Percentiles rank a stretch among this genome's conserved stretches.
phyloP scores from a whole-genome alignment of 2,329 filamentous ascomycete species.

The Fusarium circinatum region DNA sequence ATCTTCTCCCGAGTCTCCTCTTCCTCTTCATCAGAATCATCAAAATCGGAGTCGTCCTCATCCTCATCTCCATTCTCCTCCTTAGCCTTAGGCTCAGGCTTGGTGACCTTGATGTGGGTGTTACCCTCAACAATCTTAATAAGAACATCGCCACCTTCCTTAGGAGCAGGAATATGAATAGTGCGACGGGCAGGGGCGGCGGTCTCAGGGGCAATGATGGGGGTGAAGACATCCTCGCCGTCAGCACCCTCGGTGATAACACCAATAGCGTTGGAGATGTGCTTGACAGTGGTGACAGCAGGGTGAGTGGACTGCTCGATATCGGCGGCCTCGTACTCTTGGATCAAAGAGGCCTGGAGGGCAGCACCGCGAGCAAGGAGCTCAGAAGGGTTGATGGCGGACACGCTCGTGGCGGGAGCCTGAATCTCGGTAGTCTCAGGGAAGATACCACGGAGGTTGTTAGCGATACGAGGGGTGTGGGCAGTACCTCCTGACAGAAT shows the following conservation, averaged over 20 bases:
- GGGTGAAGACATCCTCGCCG: conserved; percentile 76
- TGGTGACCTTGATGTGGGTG: conserved; percentile 92
- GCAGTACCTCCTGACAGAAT: conserved; percentile 92
- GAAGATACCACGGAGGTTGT: conserved; percentile 83
- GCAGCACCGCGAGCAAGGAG: conserved; percentile 89
- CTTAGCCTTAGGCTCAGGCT: conserved; percentile 82
- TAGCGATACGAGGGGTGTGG: conserved; percentile 92
- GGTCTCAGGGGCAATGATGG: conserved; percentile 86
- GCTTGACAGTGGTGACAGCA: conserved; percentile 91
- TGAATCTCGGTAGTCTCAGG: conserved; percentile 80
- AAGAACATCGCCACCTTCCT: conserved; percentile 86
- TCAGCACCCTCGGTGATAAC: conserved; percentile 74
- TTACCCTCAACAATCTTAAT: conserved; percentile 89
- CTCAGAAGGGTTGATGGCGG: conserved; percentile 93
- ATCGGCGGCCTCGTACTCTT: conserved; percentile 92
- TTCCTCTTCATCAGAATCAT: conserved; percentile 76
- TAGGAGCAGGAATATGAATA: conserved; percentile 79
- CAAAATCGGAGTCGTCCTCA: conserved; percentile 70
- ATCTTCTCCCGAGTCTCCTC: conserved; percentile 90
- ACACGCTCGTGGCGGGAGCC: conserved; percentile 80
- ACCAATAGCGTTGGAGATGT: conserved; percentile 88
- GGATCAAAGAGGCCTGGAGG: conserved; percentile 92
- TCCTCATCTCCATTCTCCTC: conserved; percentile 70
- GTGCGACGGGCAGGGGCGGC: conserved; percentile 89
- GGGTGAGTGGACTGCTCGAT: conserved; percentile 97